Evolutionary conservation across 192 early-diverging fungal species (phyloP), one percentile per base, ranked within the genome.

Genomic region (Podila minutissima): DNA sequence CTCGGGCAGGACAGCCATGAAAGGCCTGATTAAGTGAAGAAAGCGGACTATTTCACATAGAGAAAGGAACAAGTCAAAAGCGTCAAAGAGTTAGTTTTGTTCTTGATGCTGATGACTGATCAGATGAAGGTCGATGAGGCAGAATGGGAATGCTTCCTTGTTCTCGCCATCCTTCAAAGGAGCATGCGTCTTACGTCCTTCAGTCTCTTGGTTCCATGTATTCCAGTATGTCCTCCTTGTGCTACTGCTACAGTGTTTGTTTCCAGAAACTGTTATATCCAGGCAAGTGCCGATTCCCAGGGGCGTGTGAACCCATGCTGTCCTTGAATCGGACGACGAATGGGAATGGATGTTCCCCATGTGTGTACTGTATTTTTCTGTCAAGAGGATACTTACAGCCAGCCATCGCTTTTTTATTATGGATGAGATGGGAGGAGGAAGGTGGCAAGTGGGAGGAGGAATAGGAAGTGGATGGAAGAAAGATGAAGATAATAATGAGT

Each of bases 1-100:
- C 91, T 99, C 98, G 37, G 98, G 98, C 89, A 99, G 94, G 70
- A 97, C 88, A 64, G 94, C 93, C 91, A 99, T 97, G 77, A 99
- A 99, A 7, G 98, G 98, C 91, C 92, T 86, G 84, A 99, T 92
- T 71, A 99, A 90, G 88, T 98, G 94, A 71, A 99, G 91, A 61
- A 99, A 89, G 72, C 97, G 94, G 86, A 99, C 95, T 96, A 81
- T 59, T 59, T 11, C 50, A 70, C 59, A 60, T 38, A 24, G 66
- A 64, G n/a, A 20, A 62, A 38, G 53, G 8, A 49, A 66, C 20
- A 26, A 55, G 62, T 66, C 58, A 64, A 72, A 72, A 37, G 74
- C 74, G 57, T 63, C 70, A 46, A 28, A 62, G 60, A 76, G 59
- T 26, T 59, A 31, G n/a, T 26, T 50, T 57, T 49, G 31, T 17